Conservation (phyloP, 305 asterid genomes). For the Ilex paraguariensis region DNA sequence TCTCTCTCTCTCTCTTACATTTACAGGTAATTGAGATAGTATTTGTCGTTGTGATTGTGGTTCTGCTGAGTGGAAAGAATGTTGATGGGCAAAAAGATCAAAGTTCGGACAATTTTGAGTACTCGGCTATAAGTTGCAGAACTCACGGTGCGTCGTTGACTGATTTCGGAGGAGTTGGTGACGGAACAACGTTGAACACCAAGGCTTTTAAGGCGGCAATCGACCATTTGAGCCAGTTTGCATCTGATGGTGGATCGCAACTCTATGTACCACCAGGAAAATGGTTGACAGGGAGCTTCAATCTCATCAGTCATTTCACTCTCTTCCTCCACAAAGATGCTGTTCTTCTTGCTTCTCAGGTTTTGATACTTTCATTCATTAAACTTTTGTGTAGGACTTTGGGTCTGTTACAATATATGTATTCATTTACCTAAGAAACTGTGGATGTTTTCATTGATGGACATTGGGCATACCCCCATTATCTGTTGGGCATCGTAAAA, state of each 20-base stretch:
- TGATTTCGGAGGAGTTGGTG: slow-evolving; percentile 91
- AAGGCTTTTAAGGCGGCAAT: slow-evolving; percentile 66
- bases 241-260: slow-evolving; percentile 65
- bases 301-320: slow-evolving; percentile 90
- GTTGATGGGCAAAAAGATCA: slow-evolving; percentile 26
- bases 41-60: slow-evolving; percentile 24
- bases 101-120: slow-evolving; percentile 32
- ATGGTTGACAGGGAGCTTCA: slow-evolving; percentile 91
- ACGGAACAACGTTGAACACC: slow-evolving; percentile 73
- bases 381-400: too few relatives aligned
- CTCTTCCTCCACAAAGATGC: slow-evolving; percentile 71
- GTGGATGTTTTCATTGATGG: too few relatives aligned
- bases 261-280: slow-evolving; percentile 86
- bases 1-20: slow-evolving; percentile 3
- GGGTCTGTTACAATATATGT: too few relatives aligned
- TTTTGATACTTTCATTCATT: slow-evolving; percentile 13
- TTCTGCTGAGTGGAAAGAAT: slow-evolving; percentile 28
- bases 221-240: slow-evolving; percentile 48
- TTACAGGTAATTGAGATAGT: slow-evolving; percentile 28
- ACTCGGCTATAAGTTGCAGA: slow-evolving; percentile 56
- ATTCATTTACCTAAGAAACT: too few relatives aligned
- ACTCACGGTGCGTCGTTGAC: slow-evolving; percentile 52
- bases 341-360: slow-evolving; percentile 87
- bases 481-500: too few relatives aligned
- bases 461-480: too few relatives aligned